These are phyloP conservation scores for Coriaria nepalensis DNA, from an alignment of 306 rosid genomes.

Conservation along the genomic window DNA sequence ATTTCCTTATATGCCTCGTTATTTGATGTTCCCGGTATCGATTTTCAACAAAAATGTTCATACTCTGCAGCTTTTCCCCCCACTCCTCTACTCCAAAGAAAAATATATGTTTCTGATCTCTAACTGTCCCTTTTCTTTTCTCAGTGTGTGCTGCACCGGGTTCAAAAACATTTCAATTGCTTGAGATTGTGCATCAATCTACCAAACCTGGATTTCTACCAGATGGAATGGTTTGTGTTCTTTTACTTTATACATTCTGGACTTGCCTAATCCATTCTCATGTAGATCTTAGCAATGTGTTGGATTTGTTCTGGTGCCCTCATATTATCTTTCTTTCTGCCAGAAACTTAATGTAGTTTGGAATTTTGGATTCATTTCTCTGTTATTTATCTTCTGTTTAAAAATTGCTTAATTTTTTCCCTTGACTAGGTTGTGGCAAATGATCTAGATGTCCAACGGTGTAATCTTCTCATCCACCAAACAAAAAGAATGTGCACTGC, in stretches of 20 bases:
- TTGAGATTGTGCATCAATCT: slow-evolving; percentile 75
- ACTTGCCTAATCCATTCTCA: background rate
- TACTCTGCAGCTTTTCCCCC: background rate
- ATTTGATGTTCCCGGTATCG: too few species aligned
- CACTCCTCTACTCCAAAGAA: too few species aligned
- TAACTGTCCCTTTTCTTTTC: slow-evolving; percentile 16
- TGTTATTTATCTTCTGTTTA: slow-evolving; percentile 3
- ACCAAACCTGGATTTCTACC: slow-evolving; percentile 64
- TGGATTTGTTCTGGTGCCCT: background rate
- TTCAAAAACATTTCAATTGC: slow-evolving; percentile 94
- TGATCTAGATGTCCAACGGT: slow-evolving; percentile 95
- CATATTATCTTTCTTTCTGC: background rate
- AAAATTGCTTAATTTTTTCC: slow-evolving; percentile 8
- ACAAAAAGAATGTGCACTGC: slow-evolving; percentile 98
- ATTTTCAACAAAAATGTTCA: background rate
- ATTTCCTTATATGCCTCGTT: too few species aligned
- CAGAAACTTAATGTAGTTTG: background rate
- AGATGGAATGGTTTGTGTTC: slow-evolving; percentile 66
- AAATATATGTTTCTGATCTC: background rate
- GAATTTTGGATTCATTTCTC: slow-evolving; percentile 1
- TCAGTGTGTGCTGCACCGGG: slow-evolving; percentile 99
- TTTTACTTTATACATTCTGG: slow-evolving; percentile 3
- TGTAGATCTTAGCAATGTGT: slow-evolving; percentile 7
- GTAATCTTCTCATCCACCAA: slow-evolving; percentile 98
- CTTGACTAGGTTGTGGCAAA: slow-evolving; percentile 76